Conservation (phyloP, 176 grass and related monocot species). For the Carex pumila region DNA sequence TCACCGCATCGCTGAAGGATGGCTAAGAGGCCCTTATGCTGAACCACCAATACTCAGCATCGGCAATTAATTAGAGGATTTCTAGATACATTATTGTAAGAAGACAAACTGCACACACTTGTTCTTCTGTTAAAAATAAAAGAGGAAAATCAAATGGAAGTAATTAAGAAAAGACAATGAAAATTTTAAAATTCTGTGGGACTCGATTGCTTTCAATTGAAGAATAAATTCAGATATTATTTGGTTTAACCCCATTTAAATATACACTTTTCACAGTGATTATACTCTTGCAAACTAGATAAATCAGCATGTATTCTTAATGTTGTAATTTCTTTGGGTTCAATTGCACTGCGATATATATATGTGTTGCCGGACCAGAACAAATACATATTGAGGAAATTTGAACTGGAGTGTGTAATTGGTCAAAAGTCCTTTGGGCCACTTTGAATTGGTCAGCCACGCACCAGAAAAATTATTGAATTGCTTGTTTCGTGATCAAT, state of each 20-base stretch:
- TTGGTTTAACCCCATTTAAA: neutral
- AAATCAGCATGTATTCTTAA: no score
- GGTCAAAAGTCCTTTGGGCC: no score
- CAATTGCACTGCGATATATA: no score
- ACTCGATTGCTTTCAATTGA: neutral
- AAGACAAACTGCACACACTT: neutral
- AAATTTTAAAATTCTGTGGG: neutral
- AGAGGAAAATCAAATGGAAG: neutral
- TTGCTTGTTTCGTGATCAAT: no score
- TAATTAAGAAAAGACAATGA: neutral
- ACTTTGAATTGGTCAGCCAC: no score
- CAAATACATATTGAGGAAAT: no score
- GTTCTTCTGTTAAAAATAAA: neutral
- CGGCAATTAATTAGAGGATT: neutral
- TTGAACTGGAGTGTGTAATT: no score
- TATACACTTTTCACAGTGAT: neutral
- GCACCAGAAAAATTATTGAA: no score
- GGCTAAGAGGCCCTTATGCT: conserved; percentile 14
- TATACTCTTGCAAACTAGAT: neutral
- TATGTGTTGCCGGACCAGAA: no score
- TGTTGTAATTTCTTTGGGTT: no score
- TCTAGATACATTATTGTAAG: neutral
- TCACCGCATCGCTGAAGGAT: neutral
- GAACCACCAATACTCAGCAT: neutral
- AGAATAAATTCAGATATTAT: neutral